A percentile compares a stretch with the other conserved stretches of the same genome.
Conservation (phyloP, 2,329 filamentous ascomycete genomes). For the Zasmidium angulare region DNA sequence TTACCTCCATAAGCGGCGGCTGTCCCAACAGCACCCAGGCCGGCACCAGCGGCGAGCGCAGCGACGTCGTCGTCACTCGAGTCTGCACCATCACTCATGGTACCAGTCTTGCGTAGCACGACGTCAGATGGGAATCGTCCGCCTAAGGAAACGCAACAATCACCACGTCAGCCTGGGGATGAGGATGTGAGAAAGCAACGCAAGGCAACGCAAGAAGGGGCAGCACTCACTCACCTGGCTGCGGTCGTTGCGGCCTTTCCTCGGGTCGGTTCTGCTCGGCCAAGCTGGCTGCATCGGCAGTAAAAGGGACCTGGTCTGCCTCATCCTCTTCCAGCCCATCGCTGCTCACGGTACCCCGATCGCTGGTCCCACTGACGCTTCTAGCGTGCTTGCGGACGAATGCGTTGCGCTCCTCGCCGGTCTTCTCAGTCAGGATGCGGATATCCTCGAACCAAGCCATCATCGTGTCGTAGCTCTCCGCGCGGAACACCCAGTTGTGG, state of each 20-base stretch:
- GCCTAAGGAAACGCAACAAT: slow-evolving; percentile 22
- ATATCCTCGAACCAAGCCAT: slow-evolving; percentile 96
- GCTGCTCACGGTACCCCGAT: slow-evolving; percentile 60
- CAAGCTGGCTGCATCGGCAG: slow-evolving; percentile 54
- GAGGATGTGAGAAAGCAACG: background rate
- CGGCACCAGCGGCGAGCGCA: slow-evolving; percentile 45
- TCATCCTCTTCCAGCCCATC: slow-evolving; percentile 75
- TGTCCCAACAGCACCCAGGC: slow-evolving; percentile 26
- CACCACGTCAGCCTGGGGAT: slow-evolving; percentile 7
- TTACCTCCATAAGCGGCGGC: slow-evolving; percentile 26
- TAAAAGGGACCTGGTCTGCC: slow-evolving; percentile 65
- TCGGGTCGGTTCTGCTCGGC: slow-evolving; percentile 37
- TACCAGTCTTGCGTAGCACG: slow-evolving; percentile 68
- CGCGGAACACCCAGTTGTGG: slow-evolving; percentile 67
- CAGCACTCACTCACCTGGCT: slow-evolving; percentile 68
- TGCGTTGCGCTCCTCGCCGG: slow-evolving; percentile 80
- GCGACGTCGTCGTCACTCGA: slow-evolving; percentile 65
- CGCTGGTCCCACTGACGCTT: slow-evolving; percentile 67
- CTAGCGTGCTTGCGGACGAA: slow-evolving; percentile 82
- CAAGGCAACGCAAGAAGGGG: slow-evolving; percentile 23
- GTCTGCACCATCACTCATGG: slow-evolving; percentile 64
- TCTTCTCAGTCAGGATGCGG: slow-evolving; percentile 82
- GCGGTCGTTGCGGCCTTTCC: slow-evolving; percentile 63
- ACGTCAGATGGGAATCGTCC: slow-evolving; percentile 93
- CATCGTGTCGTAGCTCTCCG: slow-evolving; percentile 84